Evolutionary conservation across 2,329 filamentous ascomycete species (phyloP), one percentile per base, ranked within the genome.

Genomic region (Curvularia sp.): DNA sequence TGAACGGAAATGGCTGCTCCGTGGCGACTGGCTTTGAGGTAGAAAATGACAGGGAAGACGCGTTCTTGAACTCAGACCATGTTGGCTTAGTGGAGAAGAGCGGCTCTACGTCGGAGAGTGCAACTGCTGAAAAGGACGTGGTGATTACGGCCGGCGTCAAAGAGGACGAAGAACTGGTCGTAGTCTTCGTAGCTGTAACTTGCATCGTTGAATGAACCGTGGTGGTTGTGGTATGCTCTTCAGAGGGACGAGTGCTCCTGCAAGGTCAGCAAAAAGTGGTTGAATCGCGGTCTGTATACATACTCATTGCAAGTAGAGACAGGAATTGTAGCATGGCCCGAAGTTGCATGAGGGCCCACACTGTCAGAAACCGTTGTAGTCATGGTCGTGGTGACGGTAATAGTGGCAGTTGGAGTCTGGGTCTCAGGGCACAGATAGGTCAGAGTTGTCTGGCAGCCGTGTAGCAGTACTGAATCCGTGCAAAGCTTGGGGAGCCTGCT

Each of bases 361-460:
- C 12, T 43, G 2, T 12, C 53, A n/a, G 24, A 42, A 6, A 59
- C 44, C 6, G 58, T 63, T 10, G 63, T 55, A 4, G 67, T 69
- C 2, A 57, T 56, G 9, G 65, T 71, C 22, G 51, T 57, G 12
- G 67, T 71, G 49, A 64, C 51, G 10, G 64, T 69, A 33, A 68
- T 53, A 26, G 41, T 43, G 4, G 60, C 65, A 15, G 60, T 55
- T 0, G 39, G 62, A 2, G 53, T 60, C 26, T 55, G 8, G 7
- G 50, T 53, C 53, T 61, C 55, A 7, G 67, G 61, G 39, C 69
- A 72, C 6, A 71, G 49, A 33, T 70, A 72, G 31, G 68, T 70
- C 22, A 71, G 38, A n/a, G 48, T 63, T 4, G 60, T 71, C n/a
- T 61, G 52, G 18, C 44, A 20, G 15, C 67, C 67, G 9, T 54